Evolutionary conservation across 1,139 yeast genomes (phyloP), one percentile per base, ranked within the genome.

Genomic region (Williopsis jadinii): DNA sequence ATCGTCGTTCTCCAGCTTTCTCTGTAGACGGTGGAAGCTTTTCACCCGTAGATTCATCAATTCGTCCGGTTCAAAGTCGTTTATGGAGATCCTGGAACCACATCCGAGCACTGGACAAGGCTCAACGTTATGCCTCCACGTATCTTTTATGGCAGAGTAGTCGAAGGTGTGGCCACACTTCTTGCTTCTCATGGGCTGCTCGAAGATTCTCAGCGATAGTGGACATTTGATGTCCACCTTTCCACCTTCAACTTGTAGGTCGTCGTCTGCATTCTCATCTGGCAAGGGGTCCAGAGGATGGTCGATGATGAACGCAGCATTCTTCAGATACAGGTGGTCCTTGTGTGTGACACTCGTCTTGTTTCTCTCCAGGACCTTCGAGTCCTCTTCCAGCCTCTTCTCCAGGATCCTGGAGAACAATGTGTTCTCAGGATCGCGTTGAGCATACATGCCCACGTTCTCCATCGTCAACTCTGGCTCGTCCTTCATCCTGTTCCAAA

Each of bases 111-210:
- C 43, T 5, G 58, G 58, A 42, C 59, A 55, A 8, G 14, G 10
- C 3, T 9, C 27, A 0, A n/a, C 24, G 11, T 31, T 35, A 11
- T 8, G n/a, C 5, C 15, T 38, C 38, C 73, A 47, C 27, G 67
- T 67, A 2, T 55, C 52, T 5, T 50, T 39, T 2, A 82, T 64
- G 28, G 75, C 68, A 6, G 54, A 61, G 38, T 64, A 62, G 48
- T 83, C 90, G 54, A 70, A 82, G 0, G 76, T 75, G 59, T 84
- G 94, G 1, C 66, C 65, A 59, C 94, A 84, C 33, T 54, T 59
- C 30, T 54, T 61, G 5, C 83, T 75, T 26, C 64, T 69, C 51
- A 75, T 66, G 1, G 94, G 92, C 3, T 62, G 61, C 28, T 56
- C 63, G 56, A 73, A 80, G 33, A 63, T 59, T 43, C 70, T 65